Evolutionary conservation across 2,329 filamentous ascomycete genomes (phyloP).

Genomic region (Sporothrix pseudoabietina): DNA sequence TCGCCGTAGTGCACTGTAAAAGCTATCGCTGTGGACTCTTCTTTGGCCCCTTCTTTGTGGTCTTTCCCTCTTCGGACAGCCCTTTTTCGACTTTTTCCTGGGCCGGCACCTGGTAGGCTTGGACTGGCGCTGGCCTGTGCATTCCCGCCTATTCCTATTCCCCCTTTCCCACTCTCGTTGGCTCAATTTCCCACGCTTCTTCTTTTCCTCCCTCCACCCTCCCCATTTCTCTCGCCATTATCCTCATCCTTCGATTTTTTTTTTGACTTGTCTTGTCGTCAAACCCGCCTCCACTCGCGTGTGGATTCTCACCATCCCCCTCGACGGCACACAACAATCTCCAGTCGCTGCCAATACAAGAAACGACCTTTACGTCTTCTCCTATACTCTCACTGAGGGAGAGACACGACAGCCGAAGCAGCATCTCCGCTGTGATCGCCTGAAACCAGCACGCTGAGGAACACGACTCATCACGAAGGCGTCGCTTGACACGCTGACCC

Average conservation of each 20-base stretch:
- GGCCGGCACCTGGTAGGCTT: constrained; percentile 12
- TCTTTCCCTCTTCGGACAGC: neutral
- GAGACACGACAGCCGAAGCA: neutral
- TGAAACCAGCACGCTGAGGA: constrained; percentile 7
- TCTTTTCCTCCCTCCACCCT: neutral
- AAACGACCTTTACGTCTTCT: neutral
- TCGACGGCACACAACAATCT: neutral
- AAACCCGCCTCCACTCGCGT: neutral
- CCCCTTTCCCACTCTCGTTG: neutral
- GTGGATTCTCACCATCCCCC: neutral
- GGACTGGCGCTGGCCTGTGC: neutral
- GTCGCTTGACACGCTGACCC: neutral
- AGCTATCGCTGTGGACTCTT: too few relatives aligned
- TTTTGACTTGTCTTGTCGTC: neutral
- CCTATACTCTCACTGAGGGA: neutral
- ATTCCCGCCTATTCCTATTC: constrained; percentile 6
- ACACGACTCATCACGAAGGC: neutral
- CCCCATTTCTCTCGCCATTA: neutral
- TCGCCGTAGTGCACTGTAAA: neutral
- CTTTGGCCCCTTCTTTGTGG: neutral
- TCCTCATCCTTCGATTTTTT: neutral
- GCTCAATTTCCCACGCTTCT: constrained; percentile 7
- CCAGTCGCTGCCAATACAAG: neutral
- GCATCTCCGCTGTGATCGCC: neutral
- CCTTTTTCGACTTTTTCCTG: constrained; percentile 20